These are phyloP conservation scores for Leptoxyphium fumago DNA, from an alignment of 2,329 filamentous ascomycete genomes.

Conservation along the genomic window DNA sequence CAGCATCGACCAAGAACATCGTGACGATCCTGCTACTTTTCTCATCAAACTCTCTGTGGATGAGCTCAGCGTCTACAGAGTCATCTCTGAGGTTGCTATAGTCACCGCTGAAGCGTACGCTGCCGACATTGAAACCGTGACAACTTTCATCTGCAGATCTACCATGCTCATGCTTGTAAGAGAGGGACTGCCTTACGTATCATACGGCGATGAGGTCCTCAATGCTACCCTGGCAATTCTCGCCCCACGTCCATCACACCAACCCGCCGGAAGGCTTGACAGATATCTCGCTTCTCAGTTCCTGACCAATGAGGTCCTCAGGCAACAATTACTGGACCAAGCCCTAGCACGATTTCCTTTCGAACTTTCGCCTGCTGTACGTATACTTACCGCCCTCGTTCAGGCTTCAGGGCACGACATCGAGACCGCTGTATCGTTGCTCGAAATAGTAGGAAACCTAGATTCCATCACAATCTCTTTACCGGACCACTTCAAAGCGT, in stretches of 20 bases:
- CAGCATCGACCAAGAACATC: slow-evolving; percentile 11
- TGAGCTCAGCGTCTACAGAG: slow-evolving; percentile 32
- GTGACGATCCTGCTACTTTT: slow-evolving; percentile 33
- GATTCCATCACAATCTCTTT: slow-evolving; percentile 64
- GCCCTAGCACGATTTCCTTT: slow-evolving; percentile 70
- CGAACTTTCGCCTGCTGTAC: slow-evolving; percentile 64
- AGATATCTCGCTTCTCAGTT: slow-evolving; percentile 35
- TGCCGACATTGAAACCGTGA: slow-evolving; percentile 33
- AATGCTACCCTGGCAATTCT: slow-evolving; percentile 51
- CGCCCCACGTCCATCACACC: slow-evolving; percentile 6
- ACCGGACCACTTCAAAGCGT: slow-evolving; percentile 56
- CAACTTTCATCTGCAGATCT: slow-evolving; percentile 48
- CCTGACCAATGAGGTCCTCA: slow-evolving; percentile 41
- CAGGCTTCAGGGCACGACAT: slow-evolving; percentile 4
- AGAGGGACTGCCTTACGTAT: slow-evolving; percentile 49
- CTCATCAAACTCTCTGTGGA: slow-evolving; percentile 34
- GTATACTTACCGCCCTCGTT: slow-evolving; percentile 13
- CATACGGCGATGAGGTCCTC: slow-evolving; percentile 60
- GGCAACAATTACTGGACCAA: slow-evolving; percentile 46
- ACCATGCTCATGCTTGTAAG: slow-evolving; percentile 58
- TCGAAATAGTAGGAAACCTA: slow-evolving; percentile 53
- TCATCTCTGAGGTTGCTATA: slow-evolving; percentile 29
- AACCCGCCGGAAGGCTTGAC: not conserved
- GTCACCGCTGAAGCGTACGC: slow-evolving; percentile 35
- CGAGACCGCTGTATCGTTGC: slow-evolving; percentile 21